Base-by-base conservation (phyloP, 345 rosid genomes). In the Isatis tinctoria region DNA sequence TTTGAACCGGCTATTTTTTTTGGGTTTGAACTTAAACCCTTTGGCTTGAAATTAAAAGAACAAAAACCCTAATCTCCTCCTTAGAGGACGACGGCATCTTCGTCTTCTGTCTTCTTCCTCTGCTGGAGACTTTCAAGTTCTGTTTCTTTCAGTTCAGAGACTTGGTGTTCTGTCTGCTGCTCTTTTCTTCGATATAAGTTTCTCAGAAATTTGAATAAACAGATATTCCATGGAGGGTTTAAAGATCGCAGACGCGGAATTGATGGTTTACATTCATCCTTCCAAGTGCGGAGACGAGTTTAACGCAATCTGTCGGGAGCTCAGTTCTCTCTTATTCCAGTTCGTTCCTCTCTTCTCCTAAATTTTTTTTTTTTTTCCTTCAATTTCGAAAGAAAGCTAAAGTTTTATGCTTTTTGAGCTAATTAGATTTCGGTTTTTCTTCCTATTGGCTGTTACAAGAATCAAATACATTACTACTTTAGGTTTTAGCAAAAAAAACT, bases 311-410 rank as follows among this genome's bases (percentile, higher is more conserved):
- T 87, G 87, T 51, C 88, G 89, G 24, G 86, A 92, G 82, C 92
- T 95, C 67, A 88, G 97, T 76, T 57, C 92, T 67, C 74, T 86
- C 33, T 92, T 90, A 24, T 94, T 94, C 88, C 85, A 83, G 97
- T 92, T 76, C 71, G 97, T 91, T 79, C 69, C 65, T 72, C 49
- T 37, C 26, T 60, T 48, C 30, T 57, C 65, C 26, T 36, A 26
- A 52, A 51, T 16, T 24, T 51, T 40, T 41, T 13, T 14, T 41
- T 14, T 8, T 6, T 40, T 11, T 24, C 2, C 10, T 22, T 5
- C 4, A 11, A 22, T 49, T 43, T 49, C 6, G 30, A 20, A 6
- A 6, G 26, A 17, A 28, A 52, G 16, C 16, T 52, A 51, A 51
- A 51, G 57, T 24, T 8, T n/a, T 9, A 54, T 14, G 12, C 49